Evolutionary conservation across 2,329 filamentous ascomycete species (phyloP), one percentile per base, ranked within the genome.

Genomic region (Didymella keratinophila): DNA sequence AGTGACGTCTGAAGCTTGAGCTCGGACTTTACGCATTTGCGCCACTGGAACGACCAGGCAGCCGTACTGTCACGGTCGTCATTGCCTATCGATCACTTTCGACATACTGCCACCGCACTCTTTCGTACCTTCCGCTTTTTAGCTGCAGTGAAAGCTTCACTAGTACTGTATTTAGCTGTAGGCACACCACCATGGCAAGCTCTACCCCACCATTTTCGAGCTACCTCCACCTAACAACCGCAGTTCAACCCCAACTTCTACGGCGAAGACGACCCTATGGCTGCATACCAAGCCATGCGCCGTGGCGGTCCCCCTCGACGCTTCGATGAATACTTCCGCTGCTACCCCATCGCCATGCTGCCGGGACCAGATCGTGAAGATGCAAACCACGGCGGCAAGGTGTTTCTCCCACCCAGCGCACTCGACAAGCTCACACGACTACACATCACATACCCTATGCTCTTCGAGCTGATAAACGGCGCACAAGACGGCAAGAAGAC

Each of bases 271-370:
- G 84, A 82, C 55, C 78, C 78, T 44, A 81, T 83, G 76, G 76
- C 81, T 57, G 82, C 86, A 71, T 82, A 86, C 61, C 80, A 81
- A 58, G 83, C 86, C 77, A 74, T 85, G 59, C 80, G 80, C 34
- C 81, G 80, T 62, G 80, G 78, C 49, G 79, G 76, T 45, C 83
- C 79, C 28, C 18, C 41, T 68, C 90, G 92, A 70, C 91, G 93
- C 60, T 99, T 99, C 81, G 94, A 99, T 78, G 95, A 99, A 79
- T 98, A 97, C 82, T 98, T 97, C 80, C 89, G 95, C 71, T 97
- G 93, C 82, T 99, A 98, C 74, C 95, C 95, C 42, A 86, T 97
- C 71, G 88, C 89, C 70, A 98, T 99, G 93, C 87, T 96, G 62
- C 92, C 93, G 12, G 93, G 94, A 2, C 87, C 92, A 36, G 93